These are phyloP conservation scores for Eremothecium gossypii DNA, from an alignment of 1,139 yeast species.

Conservation along the genomic window DNA sequence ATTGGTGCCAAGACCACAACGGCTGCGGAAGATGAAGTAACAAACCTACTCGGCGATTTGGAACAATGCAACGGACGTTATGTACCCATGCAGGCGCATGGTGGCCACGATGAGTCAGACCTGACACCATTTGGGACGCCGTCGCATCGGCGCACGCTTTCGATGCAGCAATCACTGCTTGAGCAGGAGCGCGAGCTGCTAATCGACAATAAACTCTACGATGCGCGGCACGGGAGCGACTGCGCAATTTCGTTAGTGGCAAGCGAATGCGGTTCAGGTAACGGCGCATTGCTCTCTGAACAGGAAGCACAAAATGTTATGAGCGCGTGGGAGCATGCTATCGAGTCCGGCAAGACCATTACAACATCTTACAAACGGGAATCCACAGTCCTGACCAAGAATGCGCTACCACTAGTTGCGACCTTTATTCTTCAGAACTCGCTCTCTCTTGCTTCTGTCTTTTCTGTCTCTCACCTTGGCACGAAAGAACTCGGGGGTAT, in stretches of 20 bases:
- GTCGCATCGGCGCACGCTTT: not conserved
- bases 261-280: too few species aligned
- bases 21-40: conserved; percentile 11
- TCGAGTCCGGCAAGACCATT: conserved; percentile 24
- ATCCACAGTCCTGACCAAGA: too few species aligned
- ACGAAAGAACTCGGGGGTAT: too few species aligned
- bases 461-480: too few species aligned
- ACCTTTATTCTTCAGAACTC: too few species aligned
- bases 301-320: too few species aligned
- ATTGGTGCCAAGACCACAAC: conserved; percentile 11
- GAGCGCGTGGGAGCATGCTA: conserved; percentile 23
- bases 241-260: too few species aligned
- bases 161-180: conserved; percentile 17
- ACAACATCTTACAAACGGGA: conserved; percentile 17
- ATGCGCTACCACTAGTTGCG: too few species aligned
- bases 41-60: not conserved
- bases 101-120: conserved; percentile 1
- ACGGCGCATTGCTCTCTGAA: too few species aligned
- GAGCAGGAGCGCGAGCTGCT: conserved; percentile 28
- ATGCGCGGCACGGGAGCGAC: not conserved
- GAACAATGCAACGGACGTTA: conserved; percentile 6
- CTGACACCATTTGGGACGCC: not conserved
- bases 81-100: not conserved
- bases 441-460: too few species aligned
- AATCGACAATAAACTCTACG: conserved; percentile 22